Evolutionary conservation across 2,329 filamentous ascomycete species (phyloP), one percentile per base, ranked within the genome.

Genomic region (Lasiodiplodia theobromae): DNA sequence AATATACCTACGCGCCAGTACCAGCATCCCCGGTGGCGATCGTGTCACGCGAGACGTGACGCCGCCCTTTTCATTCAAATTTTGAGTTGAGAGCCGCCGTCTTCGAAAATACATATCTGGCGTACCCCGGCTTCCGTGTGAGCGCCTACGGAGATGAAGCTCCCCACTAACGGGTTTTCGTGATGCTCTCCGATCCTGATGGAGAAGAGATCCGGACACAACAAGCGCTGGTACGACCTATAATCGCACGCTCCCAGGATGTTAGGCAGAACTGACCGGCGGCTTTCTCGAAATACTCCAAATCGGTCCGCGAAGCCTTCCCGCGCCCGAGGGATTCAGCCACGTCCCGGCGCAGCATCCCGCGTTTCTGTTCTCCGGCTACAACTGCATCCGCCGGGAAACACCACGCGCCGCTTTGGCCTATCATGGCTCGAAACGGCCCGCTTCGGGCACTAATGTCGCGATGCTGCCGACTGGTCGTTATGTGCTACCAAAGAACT

Each of bases 111-210:
- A 52, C 60, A 52, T 52, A 21, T 38, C 4, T 31, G 18, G 44
- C 60, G 60, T 52, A 34, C 44, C 60, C 60, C 31, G 38, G 44
- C 47, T 28, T 34, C 60, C 47, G 60, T 23, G 57, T 1, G 44
- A 64, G 60, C 60, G 60, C 60, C 28, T 64, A 52, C 60, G 60
- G 60, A 64, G 60, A 64, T 64, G 51, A 64, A 64, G n/a, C 18
- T 28, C 37, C 44, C 60, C 60, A 64, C 60, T 52, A n/a, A 25
- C 44, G 37, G 8, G 31, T 52, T 31, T 28, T 52, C 60, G 60
- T 21, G 23, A 6, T 31, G 60, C 60, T 38, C n/a, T 11, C 47
- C 28, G n/a, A 21, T 38, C 8, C 44, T 64, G 60, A 31, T 38
- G 44, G 31, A 64, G 44, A 34, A 38, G 60, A 52, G 60, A n/a